phyloP scores from a whole-genome alignment of 75 land plant genomes.

The Selaginella tamariscina region DNA sequence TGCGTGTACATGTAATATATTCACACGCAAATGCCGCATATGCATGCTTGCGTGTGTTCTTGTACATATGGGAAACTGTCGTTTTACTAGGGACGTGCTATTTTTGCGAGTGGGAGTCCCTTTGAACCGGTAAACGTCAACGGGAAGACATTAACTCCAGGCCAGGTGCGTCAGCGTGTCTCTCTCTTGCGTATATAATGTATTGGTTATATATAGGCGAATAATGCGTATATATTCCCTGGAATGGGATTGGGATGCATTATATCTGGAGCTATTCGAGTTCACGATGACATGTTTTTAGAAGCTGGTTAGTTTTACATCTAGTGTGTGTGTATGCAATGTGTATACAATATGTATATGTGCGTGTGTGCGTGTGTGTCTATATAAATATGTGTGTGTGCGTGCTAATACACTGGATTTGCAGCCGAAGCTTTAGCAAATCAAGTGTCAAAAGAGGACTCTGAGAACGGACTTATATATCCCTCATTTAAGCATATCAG shows the following conservation, averaged over 20 bases:
- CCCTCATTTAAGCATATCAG: slow-evolving; percentile 74
- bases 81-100: slow-evolving; percentile 83
- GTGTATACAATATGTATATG: too few relatives aligned
- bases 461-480: slow-evolving; percentile 56
- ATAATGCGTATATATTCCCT: slow-evolving; percentile 94
- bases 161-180: slow-evolving; percentile 40
- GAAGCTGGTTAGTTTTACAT: slow-evolving; percentile 55
- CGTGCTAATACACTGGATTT: not conserved
- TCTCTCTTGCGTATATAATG: too few relatives aligned
- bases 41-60: too few relatives aligned
- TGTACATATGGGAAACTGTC: too few relatives aligned
- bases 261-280: slow-evolving; percentile 81
- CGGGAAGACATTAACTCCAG: slow-evolving; percentile 59
- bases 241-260: slow-evolving; percentile 88
- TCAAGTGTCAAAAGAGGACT: slow-evolving; percentile 60
- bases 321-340: too few relatives aligned
- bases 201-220: slow-evolving; percentile 35
- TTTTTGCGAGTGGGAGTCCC: slow-evolving; percentile 93
- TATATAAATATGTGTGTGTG: not conserved
- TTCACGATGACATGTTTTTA: slow-evolving; percentile 84
- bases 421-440: slow-evolving; percentile 75
- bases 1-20: too few relatives aligned
- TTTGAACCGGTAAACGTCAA: slow-evolving; percentile 68
- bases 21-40: too few relatives aligned
- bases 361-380: not conserved